These are phyloP conservation scores for Dioscorea alata DNA, from an alignment of 106 monocot species.

Conservation along the genomic window DNA sequence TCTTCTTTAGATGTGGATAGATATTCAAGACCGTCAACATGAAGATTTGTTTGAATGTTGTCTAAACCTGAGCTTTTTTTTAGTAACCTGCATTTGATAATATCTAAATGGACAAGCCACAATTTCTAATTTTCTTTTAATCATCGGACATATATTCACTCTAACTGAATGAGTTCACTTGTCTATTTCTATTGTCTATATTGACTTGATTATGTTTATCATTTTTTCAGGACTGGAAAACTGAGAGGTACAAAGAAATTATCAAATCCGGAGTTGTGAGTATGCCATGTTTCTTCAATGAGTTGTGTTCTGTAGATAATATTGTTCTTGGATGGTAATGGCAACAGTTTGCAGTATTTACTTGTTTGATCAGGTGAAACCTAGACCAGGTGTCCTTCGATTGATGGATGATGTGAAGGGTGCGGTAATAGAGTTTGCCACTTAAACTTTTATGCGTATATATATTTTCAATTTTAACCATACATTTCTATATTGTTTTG, in stretches of 20 bases:
- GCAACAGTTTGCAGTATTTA: not conserved
- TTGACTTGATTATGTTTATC: too few species aligned
- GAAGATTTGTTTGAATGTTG: too few species aligned
- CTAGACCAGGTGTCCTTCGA: conserved; percentile 86
- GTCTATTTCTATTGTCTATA: too few species aligned
- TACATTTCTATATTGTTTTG: not conserved
- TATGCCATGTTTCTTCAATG: not conserved
- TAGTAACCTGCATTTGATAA: too few species aligned
- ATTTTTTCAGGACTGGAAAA: conserved; percentile 90
- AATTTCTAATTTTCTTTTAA: too few species aligned
- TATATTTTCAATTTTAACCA: not conserved
- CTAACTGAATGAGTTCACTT: too few species aligned
- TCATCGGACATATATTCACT: too few species aligned
- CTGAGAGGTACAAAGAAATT: conserved; percentile 93
- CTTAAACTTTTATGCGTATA: not conserved
- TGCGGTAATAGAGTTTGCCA: conserved; percentile 68
- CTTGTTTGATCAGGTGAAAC: conserved; percentile 50
- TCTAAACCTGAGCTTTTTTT: too few species aligned
- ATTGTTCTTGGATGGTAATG: not conserved
- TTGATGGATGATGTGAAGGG: conserved; percentile 92
- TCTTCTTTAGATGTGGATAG: too few species aligned
- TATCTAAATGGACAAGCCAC: too few species aligned
- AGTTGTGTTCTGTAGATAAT: not conserved
- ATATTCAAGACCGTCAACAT: too few species aligned
- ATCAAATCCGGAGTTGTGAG: conserved; percentile 92